Conservation (phyloP, 1,139 yeast genomes). For the Pichia sp. region DNA sequence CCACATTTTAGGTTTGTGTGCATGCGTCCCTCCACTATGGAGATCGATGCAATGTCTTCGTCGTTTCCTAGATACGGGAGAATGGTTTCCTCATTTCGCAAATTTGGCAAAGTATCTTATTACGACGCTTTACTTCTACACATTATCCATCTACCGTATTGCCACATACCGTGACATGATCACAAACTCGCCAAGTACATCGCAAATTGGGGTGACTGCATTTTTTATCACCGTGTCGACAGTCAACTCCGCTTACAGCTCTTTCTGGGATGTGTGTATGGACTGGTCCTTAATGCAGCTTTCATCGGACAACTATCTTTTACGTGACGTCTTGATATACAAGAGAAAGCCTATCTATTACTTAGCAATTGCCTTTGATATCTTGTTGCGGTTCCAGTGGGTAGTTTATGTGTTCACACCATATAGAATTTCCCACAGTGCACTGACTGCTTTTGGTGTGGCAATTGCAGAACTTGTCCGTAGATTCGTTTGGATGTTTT, state of each 20-base stretch:
- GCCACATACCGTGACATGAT: conserved; percentile 39
- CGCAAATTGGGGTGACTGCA: neutral
- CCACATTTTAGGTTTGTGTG: conserved; percentile 72
- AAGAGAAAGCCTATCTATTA: conserved; percentile 63
- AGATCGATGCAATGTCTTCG: conserved; percentile 86
- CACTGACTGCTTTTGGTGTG: conserved; percentile 76
- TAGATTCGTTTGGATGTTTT: conserved; percentile 81
- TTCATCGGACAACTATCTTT: conserved; percentile 51
- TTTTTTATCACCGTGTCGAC: conserved; percentile 11
- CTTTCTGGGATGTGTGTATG: conserved; percentile 89
- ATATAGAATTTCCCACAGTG: conserved; percentile 78
- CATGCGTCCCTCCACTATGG: conserved; percentile 84
- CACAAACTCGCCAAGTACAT: neutral
- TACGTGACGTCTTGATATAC: conserved; percentile 64
- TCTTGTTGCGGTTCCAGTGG: conserved; percentile 84
- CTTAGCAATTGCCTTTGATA: conserved; percentile 66
- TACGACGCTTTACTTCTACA: conserved; percentile 63
- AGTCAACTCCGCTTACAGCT: conserved; percentile 35
- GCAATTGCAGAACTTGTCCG: conserved; percentile 79
- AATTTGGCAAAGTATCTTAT: conserved; percentile 74
- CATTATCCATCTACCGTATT: conserved; percentile 76
- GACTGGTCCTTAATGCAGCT: conserved; percentile 88
- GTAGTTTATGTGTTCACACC: conserved; percentile 73
- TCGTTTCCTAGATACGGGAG: conserved; percentile 90
- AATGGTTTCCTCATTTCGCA: conserved; percentile 94